Evolutionary conservation across 257 asterid species (phyloP), one percentile per base, ranked within the genome.

Genomic region (Solanum etuberosum): DNA sequence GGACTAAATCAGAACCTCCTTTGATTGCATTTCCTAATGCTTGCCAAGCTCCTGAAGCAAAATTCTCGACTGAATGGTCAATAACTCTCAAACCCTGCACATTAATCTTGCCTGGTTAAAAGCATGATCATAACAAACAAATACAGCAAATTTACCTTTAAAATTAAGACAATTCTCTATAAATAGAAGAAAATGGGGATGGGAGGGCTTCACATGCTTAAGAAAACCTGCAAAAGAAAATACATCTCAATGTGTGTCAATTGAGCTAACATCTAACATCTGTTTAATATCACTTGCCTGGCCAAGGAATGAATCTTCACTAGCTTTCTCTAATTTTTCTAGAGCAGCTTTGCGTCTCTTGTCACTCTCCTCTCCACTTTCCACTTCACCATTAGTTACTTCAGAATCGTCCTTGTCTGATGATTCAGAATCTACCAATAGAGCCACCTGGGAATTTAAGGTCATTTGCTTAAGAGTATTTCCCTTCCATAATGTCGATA

Each of bases 1-100:
- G 90, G 88, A 94, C 94, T 71, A 94, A 90, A 90, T 89, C 89
- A 81, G 95, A 95, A 89, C 95, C 90, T 90, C 97, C 99, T 96
- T 92, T 97, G 92, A 91, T 94, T 71, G 98, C 99, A 93, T 92
- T 93, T 93, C 99, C 99, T 32, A 97, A 87, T 89, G 96, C 99
- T 89, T 92, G 92, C 99, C 99, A 97, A 90, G 99, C 99, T 89
- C 99, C 99, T 27, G 98, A 90, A 88, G 99, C 92, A 89, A 97
- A 90, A 80, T 93, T 94, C 89, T 95, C 99, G 88, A 97, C 97
- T 65, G 95, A 94, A 74, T 92, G 89, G 89, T 97, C 98, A 37
- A 97, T 77, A 85, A 88, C 97, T 93, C 93, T 96, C 93, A 97
- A 86, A 65, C 99, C 99, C 99, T 97, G 96, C 90, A 92, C 61